Percentiles rank a stretch among this genome's conserved stretches.
Conservation (phyloP, 2,329 filamentous ascomycete genomes). For the Arthrocladium fulminans region DNA sequence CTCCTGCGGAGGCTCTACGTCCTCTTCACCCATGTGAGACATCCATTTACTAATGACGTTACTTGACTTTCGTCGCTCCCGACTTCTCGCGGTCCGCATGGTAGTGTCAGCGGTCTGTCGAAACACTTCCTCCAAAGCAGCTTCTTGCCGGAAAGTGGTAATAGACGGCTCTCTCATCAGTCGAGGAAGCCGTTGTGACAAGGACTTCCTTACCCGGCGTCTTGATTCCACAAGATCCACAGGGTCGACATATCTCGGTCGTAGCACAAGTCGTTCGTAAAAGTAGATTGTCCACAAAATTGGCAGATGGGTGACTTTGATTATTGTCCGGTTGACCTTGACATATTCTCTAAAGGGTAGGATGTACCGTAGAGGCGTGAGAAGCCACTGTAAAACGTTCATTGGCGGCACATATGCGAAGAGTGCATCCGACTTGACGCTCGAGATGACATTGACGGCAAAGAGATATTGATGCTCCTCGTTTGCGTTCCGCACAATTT, state of each 20-base stretch:
- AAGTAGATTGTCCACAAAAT: slow-evolving; percentile 76
- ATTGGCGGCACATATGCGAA: slow-evolving; percentile 90
- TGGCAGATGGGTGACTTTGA: slow-evolving; percentile 84
- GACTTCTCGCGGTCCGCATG: slow-evolving; percentile 51
- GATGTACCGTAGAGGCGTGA: slow-evolving; percentile 72
- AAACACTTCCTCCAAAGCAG: slow-evolving; percentile 85
- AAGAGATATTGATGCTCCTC: slow-evolving; percentile 90
- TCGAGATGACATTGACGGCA: slow-evolving; percentile 91
- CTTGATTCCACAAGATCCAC: slow-evolving; percentile 75
- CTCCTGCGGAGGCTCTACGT: slow-evolving; percentile 50
- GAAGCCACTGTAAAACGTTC: slow-evolving; percentile 82
- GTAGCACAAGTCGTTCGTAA: slow-evolving; percentile 75
- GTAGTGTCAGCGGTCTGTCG: slow-evolving; percentile 59
- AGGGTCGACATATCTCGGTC: slow-evolving; percentile 67
- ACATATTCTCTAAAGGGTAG: slow-evolving; percentile 77
- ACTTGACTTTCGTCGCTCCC: slow-evolving; percentile 63
- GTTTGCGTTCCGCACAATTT: slow-evolving; percentile 83
- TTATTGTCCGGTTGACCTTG: slow-evolving; percentile 76
- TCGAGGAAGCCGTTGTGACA: slow-evolving; percentile 52
- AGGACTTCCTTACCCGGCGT: slow-evolving; percentile 41
- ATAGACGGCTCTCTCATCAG: slow-evolving; percentile 76
- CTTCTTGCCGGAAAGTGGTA: slow-evolving; percentile 80
- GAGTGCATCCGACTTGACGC: slow-evolving; percentile 95
- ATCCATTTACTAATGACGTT: slow-evolving; percentile 87
- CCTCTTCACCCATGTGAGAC: slow-evolving; percentile 54